A percentile compares a stretch with the other conserved stretches of the same genome.
Evolutionary conservation across 176 grass and related monocot genomes (phyloP).

Genomic region (Rhynchospora tenuis): DNA sequence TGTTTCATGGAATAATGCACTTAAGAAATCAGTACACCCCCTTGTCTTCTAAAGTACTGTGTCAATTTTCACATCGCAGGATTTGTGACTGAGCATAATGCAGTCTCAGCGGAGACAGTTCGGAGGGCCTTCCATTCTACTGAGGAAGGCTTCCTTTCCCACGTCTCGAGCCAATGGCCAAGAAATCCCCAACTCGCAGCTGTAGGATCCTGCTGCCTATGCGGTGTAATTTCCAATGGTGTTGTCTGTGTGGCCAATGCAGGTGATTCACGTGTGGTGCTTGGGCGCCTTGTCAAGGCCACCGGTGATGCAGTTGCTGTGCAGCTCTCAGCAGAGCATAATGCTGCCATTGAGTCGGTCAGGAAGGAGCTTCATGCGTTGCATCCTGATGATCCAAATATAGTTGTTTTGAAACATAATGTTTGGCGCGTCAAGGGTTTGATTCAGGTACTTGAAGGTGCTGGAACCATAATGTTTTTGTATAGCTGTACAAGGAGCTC

Average conservation of each 20-base stretch:
- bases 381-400: slow-evolving; percentile 51
- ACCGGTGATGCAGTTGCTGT: slow-evolving; percentile 39
- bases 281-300: slow-evolving; percentile 40
- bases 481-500: not conserved
- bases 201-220: slow-evolving; percentile 65
- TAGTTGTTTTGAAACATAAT: slow-evolving; percentile 64
- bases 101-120: slow-evolving; percentile 46
- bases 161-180: slow-evolving; percentile 63
- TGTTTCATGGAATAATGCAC: not conserved
- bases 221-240: slow-evolving; percentile 46
- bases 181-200: slow-evolving; percentile 52
- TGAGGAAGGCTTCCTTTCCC: slow-evolving; percentile 66
- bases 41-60: not conserved
- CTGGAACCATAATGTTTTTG: not conserved
- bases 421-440: slow-evolving; percentile 78
- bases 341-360: slow-evolving; percentile 44
- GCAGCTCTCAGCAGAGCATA: slow-evolving; percentile 57
- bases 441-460: slow-evolving; percentile 45
- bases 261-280: slow-evolving; percentile 64
- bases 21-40: not conserved
- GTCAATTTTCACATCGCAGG: slow-evolving; percentile 27
- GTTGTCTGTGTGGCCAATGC: slow-evolving; percentile 59
- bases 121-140: slow-evolving; percentile 46
- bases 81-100: slow-evolving; percentile 43
- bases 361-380: slow-evolving; percentile 48